Base-by-base conservation (phyloP, 148 eudicot genomes). In the Cornus suecica region DNA sequence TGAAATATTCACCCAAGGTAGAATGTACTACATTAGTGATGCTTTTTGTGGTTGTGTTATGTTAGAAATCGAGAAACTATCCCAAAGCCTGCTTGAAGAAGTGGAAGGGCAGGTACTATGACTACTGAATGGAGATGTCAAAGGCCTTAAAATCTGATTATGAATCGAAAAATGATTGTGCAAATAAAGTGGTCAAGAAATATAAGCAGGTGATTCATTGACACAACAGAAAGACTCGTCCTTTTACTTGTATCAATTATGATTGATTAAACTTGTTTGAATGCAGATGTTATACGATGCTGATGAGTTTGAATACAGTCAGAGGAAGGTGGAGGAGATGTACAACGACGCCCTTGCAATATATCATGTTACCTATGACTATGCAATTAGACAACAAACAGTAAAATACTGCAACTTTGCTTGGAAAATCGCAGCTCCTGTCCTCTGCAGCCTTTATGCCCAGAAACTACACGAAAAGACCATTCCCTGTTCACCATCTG, bases 391-490 rank as follows among this genome's bases (percentile, higher is more conserved):
- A 28, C 8, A 0, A 4, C 26, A 37, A 0, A 42, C 66, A 7
- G 84, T 77, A 4, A 60, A 23, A 1, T 70, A 72, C 23, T 93
- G 98, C 31, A 77, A 80, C 7, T 93, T 91, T 83, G 94, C 89
- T 0, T 93, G 96, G 98, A 91, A 41, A 76, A 90, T 91, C 16
- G 98, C 96, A 1, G 92, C 94, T 10, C 51, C 85, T 34, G 90
- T 87, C 2, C 84, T 91, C 52, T 78, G 77, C 29, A 78, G 70
- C 27, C 48, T 87, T 45, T 65, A 66, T 66, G 73, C 71, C 28
- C 32, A 34, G 37, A 79, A 82, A 24, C 60, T 15, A 10, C 71
- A 60, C 4, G 89, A 86, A 73, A 78, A 28, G n/a, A 81, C 80
- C 9, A n/a, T 84, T 0, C 1, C 6, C 22, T 77, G 80, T 72